Conservation (phyloP, 2,329 filamentous ascomycete species). For the Stachybotrys elegans region DNA sequence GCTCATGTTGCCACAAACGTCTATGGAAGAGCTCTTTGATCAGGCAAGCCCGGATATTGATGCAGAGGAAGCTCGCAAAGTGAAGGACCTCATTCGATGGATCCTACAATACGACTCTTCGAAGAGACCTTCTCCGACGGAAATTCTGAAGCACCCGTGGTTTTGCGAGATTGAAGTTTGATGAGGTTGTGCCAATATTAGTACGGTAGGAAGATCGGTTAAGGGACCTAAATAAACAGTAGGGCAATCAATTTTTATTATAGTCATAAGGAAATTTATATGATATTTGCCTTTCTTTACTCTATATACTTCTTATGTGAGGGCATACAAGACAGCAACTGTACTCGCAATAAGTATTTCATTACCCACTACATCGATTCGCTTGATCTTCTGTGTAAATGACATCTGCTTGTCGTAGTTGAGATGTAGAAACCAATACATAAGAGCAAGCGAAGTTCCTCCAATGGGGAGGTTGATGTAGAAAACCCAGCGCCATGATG, state of each 20-base stretch:
- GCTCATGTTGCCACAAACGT: constrained; percentile 14
- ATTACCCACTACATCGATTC: background rate
- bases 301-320: too few species aligned
- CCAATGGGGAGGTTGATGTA: constrained; percentile 2
- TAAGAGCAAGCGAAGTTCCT: background rate
- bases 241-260: too few species aligned
- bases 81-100: constrained; percentile 21
- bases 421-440: constrained; percentile 8
- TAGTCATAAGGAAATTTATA: too few species aligned
- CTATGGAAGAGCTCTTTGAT: constrained; percentile 21
- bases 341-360: background rate
- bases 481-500: background rate
- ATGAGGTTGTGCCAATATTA: too few species aligned
- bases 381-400: background rate
- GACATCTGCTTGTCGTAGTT: background rate
- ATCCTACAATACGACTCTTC: constrained; percentile 25
- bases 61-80: constrained; percentile 15
- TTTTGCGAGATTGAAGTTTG: constrained; percentile 18
- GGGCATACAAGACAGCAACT: background rate
- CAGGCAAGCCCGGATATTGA: constrained; percentile 14
- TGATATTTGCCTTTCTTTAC: too few species aligned
- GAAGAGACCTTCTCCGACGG: constrained; percentile 19
- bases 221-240: too few species aligned
- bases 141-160: constrained; percentile 23
- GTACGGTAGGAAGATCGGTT: too few species aligned